Percentiles rank a stretch among this genome's conserved stretches.
Evolutionary conservation across 2,329 filamentous ascomycete genomes (phyloP).

Genomic region (Paecilomyces fulvus): DNA sequence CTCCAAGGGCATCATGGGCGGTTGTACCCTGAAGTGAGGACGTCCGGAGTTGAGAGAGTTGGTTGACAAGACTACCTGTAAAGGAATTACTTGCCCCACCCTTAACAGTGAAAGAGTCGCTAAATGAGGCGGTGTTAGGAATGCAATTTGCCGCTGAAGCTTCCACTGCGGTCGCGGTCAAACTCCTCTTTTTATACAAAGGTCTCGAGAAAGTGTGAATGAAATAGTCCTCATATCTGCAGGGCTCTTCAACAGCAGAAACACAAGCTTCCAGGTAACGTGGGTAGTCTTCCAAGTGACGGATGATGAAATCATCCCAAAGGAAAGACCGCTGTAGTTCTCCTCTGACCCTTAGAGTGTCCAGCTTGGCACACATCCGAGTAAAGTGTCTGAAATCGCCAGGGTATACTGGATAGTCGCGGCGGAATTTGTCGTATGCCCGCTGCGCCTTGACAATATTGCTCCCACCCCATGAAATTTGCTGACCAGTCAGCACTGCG

Average conservation of each 20-base stretch:
- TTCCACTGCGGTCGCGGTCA: slow-evolving; percentile 24
- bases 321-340: slow-evolving; percentile 27
- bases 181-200: slow-evolving; percentile 27
- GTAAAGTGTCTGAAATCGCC: slow-evolving; percentile 32
- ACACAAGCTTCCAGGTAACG: slow-evolving; percentile 21
- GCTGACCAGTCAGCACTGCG: slow-evolving; percentile 12
- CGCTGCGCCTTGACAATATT: slow-evolving; percentile 13
- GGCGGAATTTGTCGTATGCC: slow-evolving; percentile 30
- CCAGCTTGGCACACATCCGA: slow-evolving; percentile 29
- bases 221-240: slow-evolving; percentile 35
- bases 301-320: slow-evolving; percentile 41
- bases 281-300: slow-evolving; percentile 29
- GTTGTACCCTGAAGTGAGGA: slow-evolving; percentile 11
- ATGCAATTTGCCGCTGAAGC: slow-evolving; percentile 14
- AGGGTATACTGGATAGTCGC: slow-evolving; percentile 30
- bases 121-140: slow-evolving; percentile 1
- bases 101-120: not conserved
- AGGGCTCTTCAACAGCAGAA: slow-evolving; percentile 15
- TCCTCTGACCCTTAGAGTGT: slow-evolving; percentile 20
- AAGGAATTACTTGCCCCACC: slow-evolving; percentile 12
- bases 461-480: slow-evolving; percentile 11
- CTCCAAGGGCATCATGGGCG: slow-evolving; percentile 2
- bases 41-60: slow-evolving; percentile 15
- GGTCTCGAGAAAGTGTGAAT: slow-evolving; percentile 20
- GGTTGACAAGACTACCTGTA: slow-evolving; percentile 17